Evolutionary conservation across 2,329 filamentous ascomycete genomes (phyloP), one percentile per base, ranked within the genome.

Genomic region (Pyricularia sp.): DNA sequence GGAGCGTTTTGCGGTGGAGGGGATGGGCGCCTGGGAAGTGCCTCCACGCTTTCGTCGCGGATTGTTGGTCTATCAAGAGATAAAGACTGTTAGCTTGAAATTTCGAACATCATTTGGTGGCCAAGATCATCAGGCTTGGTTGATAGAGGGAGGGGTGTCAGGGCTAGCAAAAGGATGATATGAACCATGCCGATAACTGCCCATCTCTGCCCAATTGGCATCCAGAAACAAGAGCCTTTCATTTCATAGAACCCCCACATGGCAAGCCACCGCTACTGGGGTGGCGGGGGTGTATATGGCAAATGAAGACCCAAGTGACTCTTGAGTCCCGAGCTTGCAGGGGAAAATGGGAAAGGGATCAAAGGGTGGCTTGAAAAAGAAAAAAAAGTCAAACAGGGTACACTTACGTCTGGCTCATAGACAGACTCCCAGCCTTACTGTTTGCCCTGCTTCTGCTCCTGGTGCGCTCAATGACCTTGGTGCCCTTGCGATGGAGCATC

Each of bases 401-500:
- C 12, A 68, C 67, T n/a, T 65, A 68, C 67, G 61, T 36, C 63
- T 68, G 61, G 63, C 67, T 68, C 67, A 68, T 58, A 55, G 67
- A 50, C 67, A 65, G 31, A n/a, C 30, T 58, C 61, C 61, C 63
- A 65, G 63, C 20, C 30, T 63, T 65, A 42, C 67, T 65, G 61
- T 33, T 58, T 23, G 28, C 31, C 26, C 63, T 55, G 20, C 69
- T 69, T 50, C 67, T 30, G 33, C n/a, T 33, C 61, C 30, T 68
- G 6, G 66, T 67, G 58, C 75, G 77, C 70, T 76, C 77, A 26
- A 82, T 73, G 3, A 77, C 76, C 69, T 77, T 42, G 55, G 66
- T 78, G 50, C 73, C 76, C 10, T 78, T 76, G 70, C 75, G 78
- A 68, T 79, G 73, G 66, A 77, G 71, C 64, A 74, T 72, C n/a